Evolutionary conservation across 176 grass and related monocot genomes (phyloP), one percentile per base, ranked within the genome.

Genomic region (Aegilops speltoides): DNA sequence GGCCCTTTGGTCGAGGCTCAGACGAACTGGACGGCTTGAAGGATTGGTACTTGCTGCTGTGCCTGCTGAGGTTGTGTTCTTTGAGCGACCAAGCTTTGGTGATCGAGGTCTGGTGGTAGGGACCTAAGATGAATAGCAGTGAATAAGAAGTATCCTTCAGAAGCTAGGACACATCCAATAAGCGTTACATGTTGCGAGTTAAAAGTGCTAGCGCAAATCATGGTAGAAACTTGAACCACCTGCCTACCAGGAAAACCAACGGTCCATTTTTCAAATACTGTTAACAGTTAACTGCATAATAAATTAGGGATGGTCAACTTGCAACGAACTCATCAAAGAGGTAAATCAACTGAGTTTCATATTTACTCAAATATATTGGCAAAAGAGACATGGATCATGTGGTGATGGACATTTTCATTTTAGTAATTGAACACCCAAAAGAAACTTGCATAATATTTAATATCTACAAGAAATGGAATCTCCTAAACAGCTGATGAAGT

Each of bases 21-120:
- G 65, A 43, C 91, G 85, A 84, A 34, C 82, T 78, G 88, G 79
- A 60, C 43, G 88, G 28, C 40, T 29, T 69, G 79, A 57, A 78
- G 77, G 32, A 52, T 64, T 85, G 31, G 34, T 60, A 32, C 78
- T 79, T 85, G 7, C 77, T 82, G 73, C 85, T 16, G 40, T 45
- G 9, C 25, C 28, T 61, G 38, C 19, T 50, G 88, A 76, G n/a
- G 64, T 40, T 67, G 81, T 73, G 65, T 89, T 85, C 81, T 90
- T 93, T 79, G 82, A 85, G 65, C 91, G 91, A 5, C 88, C 91
- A 62, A 93, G 88, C 85, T 85, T 93, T 62, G 91, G 91, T 75
- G 91, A 93, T 82, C 88, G 82, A 79, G 91, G 82, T 85, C 91
- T 93, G 50, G 91, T 90, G 29, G 85, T 84, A 79, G 91, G 88